Evolutionary conservation across 345 rosid species (phyloP), one percentile per base, ranked within the genome.

Genomic region (Salix dunnii): DNA sequence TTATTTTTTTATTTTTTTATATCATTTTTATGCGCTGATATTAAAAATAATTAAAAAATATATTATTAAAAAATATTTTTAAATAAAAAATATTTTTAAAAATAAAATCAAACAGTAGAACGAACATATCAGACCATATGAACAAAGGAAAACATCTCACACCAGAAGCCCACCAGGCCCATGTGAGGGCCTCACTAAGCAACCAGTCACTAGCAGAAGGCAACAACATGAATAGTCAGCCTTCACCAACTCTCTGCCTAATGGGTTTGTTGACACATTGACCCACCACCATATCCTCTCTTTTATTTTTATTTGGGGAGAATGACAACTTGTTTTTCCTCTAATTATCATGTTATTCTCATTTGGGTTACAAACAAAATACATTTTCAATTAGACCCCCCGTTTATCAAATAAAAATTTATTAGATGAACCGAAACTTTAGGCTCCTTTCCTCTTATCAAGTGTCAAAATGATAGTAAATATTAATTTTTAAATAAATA

Each of bases 241-340:
- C 78, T 67, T 73, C 79, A 70, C 81, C 80, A 76, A 76, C 75
- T 78, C 70, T 23, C 28, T 60, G 70, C n/a, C 70, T 8, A 4
- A 70, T 48, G 81, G 70, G 82, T 43, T 80, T 72, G 86, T 81
- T 76, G 85, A 76, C 85, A 33, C 81, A 51, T 66, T 42, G 83
- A 82, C 83, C 70, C 74, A 43, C 81, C 68, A 61, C 79, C 83
- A 40, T 53, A 31, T 62, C 42, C 14, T 23, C 13, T 2, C 31
- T 48, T 27, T 17, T 55, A n/a, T 55, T 55, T n/a, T 55, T n/a
- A 55, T 9, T 3, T 23, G 3, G 62, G 62, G 28, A 58, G 9
- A 58, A n/a, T 58, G 23, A 10, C 27, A 58, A 3, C 23, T 58
- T n/a, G 14, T 25, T 40, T 40, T 40, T 23, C 62, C 12, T n/a